Evolutionary conservation across 176 grass and related monocot species (phyloP).

Genomic region (Rhynchospora breviuscula): DNA sequence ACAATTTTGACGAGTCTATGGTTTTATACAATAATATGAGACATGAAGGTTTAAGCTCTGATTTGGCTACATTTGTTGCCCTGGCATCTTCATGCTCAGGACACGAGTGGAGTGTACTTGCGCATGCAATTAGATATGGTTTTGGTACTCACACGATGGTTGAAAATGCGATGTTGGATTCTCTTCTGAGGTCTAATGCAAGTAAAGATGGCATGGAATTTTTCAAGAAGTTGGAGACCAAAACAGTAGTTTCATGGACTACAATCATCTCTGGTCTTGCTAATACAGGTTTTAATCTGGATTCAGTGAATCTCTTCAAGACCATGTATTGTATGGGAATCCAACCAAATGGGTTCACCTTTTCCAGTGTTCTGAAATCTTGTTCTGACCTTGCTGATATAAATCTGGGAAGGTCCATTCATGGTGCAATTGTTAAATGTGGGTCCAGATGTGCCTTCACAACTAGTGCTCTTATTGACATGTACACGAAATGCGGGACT

Average conservation of each 20-base stretch:
- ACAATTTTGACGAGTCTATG: slow-evolving; percentile 18
- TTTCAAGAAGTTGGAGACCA: slow-evolving; percentile 28
- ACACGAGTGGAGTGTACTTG: slow-evolving; percentile 32
- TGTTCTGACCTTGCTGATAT: slow-evolving; percentile 26
- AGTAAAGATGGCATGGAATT: slow-evolving; percentile 25
- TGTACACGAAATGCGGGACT: slow-evolving; percentile 33
- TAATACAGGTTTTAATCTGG: slow-evolving; percentile 16
- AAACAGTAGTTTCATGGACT: slow-evolving; percentile 38
- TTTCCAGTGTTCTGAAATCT: slow-evolving; percentile 39
- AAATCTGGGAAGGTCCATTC: slow-evolving; percentile 29
- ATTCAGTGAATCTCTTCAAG: slow-evolving; percentile 35
- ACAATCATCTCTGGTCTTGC: slow-evolving; percentile 34
- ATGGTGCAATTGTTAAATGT: slow-evolving; percentile 27
- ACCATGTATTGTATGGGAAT: slow-evolving; percentile 23
- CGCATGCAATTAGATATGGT: slow-evolving; percentile 36
- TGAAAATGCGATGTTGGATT: slow-evolving; percentile 32
- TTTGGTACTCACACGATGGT: slow-evolving; percentile 33
- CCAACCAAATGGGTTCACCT: slow-evolving; percentile 32
- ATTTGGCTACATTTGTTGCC: slow-evolving; percentile 39
- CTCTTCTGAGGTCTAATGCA: slow-evolving; percentile 10
- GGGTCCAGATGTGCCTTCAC: slow-evolving; percentile 29
- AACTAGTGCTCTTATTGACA: slow-evolving; percentile 33
- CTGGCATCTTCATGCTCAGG: slow-evolving; percentile 18
- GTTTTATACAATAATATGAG: slow-evolving; percentile 31
- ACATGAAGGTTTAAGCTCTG: neutral